A percentile compares a stretch with the other conserved stretches of the same genome.
Conservation (phyloP, 345 rosid species). For the Gossypium turneri region DNA sequence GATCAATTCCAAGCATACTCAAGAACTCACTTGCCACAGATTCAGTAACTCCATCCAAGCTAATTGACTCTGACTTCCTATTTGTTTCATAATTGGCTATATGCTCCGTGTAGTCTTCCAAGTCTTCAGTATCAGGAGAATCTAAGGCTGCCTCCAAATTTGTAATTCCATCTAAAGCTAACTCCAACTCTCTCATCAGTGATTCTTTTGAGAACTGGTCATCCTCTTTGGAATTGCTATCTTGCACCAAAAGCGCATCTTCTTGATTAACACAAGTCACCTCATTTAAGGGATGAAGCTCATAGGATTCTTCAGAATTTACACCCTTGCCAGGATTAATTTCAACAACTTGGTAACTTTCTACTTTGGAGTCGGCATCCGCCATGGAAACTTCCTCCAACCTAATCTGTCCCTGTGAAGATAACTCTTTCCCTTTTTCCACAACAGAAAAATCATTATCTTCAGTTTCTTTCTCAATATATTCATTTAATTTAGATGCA, state of each 20-base stretch:
- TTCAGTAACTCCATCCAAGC: conserved; percentile 52
- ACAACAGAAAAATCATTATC: conserved; percentile 36
- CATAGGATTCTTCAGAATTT: conserved; percentile 33
- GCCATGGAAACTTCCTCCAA: background rate
- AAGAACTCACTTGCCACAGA: conserved; percentile 79
- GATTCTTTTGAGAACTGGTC: conserved; percentile 50
- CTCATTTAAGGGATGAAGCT: conserved; percentile 25
- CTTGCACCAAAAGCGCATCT: conserved; percentile 26
- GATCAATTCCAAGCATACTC: conserved; percentile 73
- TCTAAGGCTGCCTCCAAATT: conserved; percentile 51
- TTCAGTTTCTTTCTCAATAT: conserved; percentile 35
- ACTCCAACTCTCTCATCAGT: conserved; percentile 73
- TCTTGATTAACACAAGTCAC: conserved; percentile 16
- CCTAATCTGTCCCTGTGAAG: conserved; percentile 22
- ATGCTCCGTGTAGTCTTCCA: conserved; percentile 32
- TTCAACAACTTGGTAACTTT: conserved; percentile 29
- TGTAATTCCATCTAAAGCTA: conserved; percentile 55
- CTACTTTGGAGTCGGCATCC: conserved; percentile 19
- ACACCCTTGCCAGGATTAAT: conserved; percentile 20
- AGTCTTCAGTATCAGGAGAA: conserved; percentile 52
- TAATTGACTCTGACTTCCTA: conserved; percentile 34
- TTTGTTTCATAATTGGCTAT: conserved; percentile 28
- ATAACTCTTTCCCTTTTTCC: conserved; percentile 34
- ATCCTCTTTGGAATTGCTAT: conserved; percentile 26
- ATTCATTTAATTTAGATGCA: conserved; percentile 26